Percentiles rank a stretch among this genome's conserved stretches.
phyloP scores from a whole-genome alignment of 2,329 filamentous ascomycete species.

The Coniella vitis region DNA sequence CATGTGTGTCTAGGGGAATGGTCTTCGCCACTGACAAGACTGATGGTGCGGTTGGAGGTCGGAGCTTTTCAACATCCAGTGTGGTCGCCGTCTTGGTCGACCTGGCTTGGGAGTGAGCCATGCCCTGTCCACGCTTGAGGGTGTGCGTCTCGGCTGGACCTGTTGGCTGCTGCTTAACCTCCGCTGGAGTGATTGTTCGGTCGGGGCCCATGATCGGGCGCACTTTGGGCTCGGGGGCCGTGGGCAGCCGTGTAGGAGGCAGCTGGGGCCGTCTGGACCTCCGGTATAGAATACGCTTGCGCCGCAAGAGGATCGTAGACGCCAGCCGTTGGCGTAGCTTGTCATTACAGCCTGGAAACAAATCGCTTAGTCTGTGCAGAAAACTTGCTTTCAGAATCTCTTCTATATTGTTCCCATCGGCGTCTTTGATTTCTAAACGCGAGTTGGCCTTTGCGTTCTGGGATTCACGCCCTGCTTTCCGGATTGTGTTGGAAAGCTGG shows the following conservation, averaged over 20 bases:
- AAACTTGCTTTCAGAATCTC: neutral
- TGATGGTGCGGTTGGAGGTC: neutral
- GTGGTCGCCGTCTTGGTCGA: neutral
- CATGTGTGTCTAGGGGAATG: neutral
- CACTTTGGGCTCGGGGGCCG: too few relatives aligned
- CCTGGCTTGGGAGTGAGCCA: too few relatives aligned
- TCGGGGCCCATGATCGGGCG: too few relatives aligned
- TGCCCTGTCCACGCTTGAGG: too few relatives aligned
- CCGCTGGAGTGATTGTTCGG: too few relatives aligned
- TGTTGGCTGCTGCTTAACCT: too few relatives aligned
- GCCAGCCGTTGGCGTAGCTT: neutral
- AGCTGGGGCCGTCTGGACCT: neutral
- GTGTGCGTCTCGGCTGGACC: too few relatives aligned
- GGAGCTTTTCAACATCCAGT: neutral
- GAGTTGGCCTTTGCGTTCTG: neutral
- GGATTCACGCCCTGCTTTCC: neutral
- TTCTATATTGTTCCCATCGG: neutral
- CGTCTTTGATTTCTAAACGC: neutral
- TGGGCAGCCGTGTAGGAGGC: too few relatives aligned
- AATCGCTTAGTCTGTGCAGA: neutral
- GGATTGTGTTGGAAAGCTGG: neutral
- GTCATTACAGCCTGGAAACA: neutral
- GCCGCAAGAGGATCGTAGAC: neutral
- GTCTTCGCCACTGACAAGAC: neutral
- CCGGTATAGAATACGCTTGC: neutral